Conservation (phyloP, 306 rosid genomes). For the Inga oerstediana region DNA sequence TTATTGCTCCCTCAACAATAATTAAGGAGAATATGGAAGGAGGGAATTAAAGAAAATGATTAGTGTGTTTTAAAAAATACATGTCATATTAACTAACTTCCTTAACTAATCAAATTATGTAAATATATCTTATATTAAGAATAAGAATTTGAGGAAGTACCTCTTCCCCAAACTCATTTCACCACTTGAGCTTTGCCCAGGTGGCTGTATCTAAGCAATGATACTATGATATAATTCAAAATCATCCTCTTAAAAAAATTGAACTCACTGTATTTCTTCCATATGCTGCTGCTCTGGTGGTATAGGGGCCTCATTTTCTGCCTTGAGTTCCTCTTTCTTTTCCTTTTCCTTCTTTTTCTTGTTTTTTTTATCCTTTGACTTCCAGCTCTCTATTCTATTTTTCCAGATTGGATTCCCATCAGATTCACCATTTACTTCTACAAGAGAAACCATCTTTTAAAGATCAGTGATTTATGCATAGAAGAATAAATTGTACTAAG, state of each 20-base stretch:
- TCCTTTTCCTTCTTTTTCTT: constrained; percentile 82
- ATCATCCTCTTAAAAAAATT: background rate
- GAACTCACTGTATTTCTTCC: constrained; percentile 69
- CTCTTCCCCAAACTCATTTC: background rate
- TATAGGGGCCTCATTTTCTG: constrained; percentile 50
- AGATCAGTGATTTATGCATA: background rate
- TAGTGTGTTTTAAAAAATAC: no score
- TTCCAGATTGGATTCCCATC: constrained; percentile 89
- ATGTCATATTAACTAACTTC: no score
- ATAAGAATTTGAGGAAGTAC: background rate
- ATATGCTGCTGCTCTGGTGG: constrained; percentile 89
- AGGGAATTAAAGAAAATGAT: no score
- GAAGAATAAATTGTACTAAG: constrained; percentile 6
- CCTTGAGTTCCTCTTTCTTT: constrained; percentile 58
- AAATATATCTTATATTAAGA: no score
- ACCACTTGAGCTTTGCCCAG: background rate
- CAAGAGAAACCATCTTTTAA: constrained; percentile 40
- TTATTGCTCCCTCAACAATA: no score
- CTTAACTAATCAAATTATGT: no score
- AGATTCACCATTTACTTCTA: constrained; percentile 71
- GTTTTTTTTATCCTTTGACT: constrained; percentile 83
- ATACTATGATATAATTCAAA: background rate
- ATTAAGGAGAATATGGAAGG: no score
- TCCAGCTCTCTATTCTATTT: constrained; percentile 97
- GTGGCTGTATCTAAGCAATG: background rate